Conservation (phyloP, 176 grass and related monocot genomes). For the Elymus sibiricus region DNA sequence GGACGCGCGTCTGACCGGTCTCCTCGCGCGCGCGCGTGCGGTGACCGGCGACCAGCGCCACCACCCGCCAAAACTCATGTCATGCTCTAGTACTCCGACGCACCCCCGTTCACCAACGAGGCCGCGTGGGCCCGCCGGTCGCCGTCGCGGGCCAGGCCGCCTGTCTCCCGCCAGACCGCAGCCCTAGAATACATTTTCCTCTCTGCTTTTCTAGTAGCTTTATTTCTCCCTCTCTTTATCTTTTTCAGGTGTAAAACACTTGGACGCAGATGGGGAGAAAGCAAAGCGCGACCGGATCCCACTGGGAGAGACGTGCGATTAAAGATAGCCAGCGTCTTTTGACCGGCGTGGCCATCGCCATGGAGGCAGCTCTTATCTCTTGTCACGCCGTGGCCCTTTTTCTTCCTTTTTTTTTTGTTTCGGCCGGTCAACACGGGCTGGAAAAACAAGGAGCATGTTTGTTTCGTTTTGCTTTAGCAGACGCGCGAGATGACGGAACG, state of each 20-base stretch:
- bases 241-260: neutral
- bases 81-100: neutral
- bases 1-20: neutral
- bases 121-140: constrained; percentile 4
- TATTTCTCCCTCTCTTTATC: neutral
- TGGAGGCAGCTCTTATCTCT: neutral
- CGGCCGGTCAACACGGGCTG: neutral
- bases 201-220: too few species aligned
- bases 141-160: neutral
- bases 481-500: neutral
- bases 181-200: neutral
- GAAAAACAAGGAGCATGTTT: neutral
- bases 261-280: neutral
- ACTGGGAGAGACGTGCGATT: neutral
- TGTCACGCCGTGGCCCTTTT: neutral
- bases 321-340: constrained; percentile 37
- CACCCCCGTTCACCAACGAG: neutral
- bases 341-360: neutral
- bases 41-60: neutral
- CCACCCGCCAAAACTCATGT: neutral
- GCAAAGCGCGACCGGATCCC: constrained; percentile 33
- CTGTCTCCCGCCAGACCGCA: neutral
- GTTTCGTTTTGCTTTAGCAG: too few species aligned
- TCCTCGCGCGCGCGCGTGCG: neutral
- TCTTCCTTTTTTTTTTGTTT: too few species aligned